Percentiles rank a stretch among this genome's conserved stretches.
These are phyloP conservation scores for Climacium dendroides DNA, from an alignment of 225 moss, liverwort and hornwort species.

Conservation along the genomic window DNA sequence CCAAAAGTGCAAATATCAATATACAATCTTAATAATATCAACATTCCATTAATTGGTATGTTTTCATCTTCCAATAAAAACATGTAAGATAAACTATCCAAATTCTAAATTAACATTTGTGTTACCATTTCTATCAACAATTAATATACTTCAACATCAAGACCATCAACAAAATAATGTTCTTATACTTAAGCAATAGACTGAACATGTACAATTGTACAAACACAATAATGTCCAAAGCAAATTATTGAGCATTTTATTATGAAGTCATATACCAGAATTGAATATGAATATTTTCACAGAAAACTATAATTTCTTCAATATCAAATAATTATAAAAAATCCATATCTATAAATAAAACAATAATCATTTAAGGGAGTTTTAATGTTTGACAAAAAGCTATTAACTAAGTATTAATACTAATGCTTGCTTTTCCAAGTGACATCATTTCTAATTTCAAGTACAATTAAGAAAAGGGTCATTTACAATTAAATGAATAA, in stretches of 20 bases:
- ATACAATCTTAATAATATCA: too few species aligned
- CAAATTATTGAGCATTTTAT: not conserved
- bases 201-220: not conserved
- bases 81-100: not conserved
- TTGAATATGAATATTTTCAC: not conserved
- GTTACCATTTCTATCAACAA: not conserved
- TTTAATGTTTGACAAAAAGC: not conserved
- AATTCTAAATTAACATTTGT: not conserved
- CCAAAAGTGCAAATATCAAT: too few species aligned
- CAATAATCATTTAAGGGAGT: not conserved
- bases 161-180: not conserved
- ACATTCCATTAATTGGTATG: too few species aligned
- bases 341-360: not conserved
- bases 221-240: not conserved
- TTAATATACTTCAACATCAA: not conserved
- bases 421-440: not conserved
- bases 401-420: not conserved
- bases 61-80: not conserved
- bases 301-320: not conserved
- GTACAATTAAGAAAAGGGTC: rapidly evolving
- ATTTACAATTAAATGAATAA: not conserved
- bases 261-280: not conserved
- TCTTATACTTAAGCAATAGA: not conserved
- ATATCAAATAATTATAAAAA: not conserved
- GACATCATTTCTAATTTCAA: not conserved